Conservation (phyloP, 2,329 filamentous ascomycete species). For the Cercospora sp. region DNA sequence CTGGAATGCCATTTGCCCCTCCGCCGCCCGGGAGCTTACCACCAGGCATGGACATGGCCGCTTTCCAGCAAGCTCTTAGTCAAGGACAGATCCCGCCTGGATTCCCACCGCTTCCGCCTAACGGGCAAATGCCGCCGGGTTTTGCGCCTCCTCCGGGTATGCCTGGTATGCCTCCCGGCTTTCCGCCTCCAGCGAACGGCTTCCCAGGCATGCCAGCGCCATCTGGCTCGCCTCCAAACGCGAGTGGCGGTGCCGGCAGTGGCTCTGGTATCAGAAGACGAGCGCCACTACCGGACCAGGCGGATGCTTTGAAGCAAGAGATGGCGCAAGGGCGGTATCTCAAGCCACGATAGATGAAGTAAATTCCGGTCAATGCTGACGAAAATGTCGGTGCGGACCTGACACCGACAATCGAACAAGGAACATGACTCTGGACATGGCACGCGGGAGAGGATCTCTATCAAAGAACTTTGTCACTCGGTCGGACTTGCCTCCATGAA, state of each 20-base stretch:
- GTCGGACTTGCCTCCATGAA: background rate
- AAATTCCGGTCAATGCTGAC: background rate
- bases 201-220: constrained; percentile 36
- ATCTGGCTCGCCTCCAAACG: constrained; percentile 11
- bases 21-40: constrained; percentile 29
- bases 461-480: background rate
- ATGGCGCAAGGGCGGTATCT: constrained; percentile 61
- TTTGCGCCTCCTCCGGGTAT: constrained; percentile 31
- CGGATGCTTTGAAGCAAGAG: constrained; percentile 77
- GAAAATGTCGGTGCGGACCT: background rate
- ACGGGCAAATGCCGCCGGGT: constrained; percentile 31
- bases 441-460: background rate
- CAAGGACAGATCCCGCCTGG: constrained; percentile 29
- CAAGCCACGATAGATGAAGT: constrained; percentile 35
- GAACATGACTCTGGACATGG: background rate
- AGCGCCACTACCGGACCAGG: constrained; percentile 77
- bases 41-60: constrained; percentile 38
- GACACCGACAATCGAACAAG: background rate
- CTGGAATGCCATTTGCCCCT: constrained; percentile 29
- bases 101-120: constrained; percentile 32
- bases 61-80: constrained; percentile 37
- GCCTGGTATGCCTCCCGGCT: constrained; percentile 27
- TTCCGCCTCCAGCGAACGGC: constrained; percentile 29
- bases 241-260: constrained; percentile 23
- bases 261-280: constrained; percentile 52